These are phyloP conservation scores for Phytophthora hibernalis DNA, from an alignment of 352 stramenopile genomes.

Conservation along the genomic window DNA sequence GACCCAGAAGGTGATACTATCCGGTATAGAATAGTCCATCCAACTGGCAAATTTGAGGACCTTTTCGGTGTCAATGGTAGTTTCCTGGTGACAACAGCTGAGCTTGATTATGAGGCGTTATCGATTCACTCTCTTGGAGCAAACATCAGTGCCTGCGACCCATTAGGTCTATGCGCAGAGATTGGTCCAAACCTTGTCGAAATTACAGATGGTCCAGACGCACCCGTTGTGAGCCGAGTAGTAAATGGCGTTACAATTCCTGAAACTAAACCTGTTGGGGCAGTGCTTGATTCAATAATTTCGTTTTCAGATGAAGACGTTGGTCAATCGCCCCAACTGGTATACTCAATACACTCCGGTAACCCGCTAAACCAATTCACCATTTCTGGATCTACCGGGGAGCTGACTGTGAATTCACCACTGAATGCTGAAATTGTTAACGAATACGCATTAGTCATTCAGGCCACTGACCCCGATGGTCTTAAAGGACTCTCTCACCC, in stretches of 20 bases:
- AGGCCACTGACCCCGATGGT: slow-evolving; percentile 53
- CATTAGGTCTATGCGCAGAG: slow-evolving; percentile 44
- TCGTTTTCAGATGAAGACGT: slow-evolving; percentile 58
- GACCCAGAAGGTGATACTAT: slow-evolving; percentile 58
- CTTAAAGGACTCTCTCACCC: slow-evolving; percentile 43
- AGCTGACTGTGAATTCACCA: slow-evolving; percentile 37
- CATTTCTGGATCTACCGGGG: slow-evolving; percentile 43
- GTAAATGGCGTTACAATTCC: slow-evolving; percentile 17
- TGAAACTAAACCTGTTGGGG: slow-evolving; percentile 20
- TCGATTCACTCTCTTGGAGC: slow-evolving; percentile 32
- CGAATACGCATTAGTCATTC: slow-evolving; percentile 47
- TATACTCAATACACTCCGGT: slow-evolving; percentile 56
- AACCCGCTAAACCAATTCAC: slow-evolving; percentile 54
- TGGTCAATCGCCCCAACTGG: slow-evolving; percentile 44
- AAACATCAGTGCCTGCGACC: slow-evolving; percentile 48
- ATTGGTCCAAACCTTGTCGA: slow-evolving; percentile 48
- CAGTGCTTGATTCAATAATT: slow-evolving; percentile 32
- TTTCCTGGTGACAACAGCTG: slow-evolving; percentile 25
- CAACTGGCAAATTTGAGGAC: slow-evolving; percentile 17
- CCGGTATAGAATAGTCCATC: slow-evolving; percentile 23
- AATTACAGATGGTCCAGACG: slow-evolving; percentile 53
- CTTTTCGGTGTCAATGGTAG: slow-evolving; percentile 25
- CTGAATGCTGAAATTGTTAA: slow-evolving; percentile 48
- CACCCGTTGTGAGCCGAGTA: slow-evolving; percentile 39
- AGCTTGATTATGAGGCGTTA: slow-evolving; percentile 30